Base-by-base conservation (phyloP, 345 rosid species). In the Bretschneidera sinensis region DNA sequence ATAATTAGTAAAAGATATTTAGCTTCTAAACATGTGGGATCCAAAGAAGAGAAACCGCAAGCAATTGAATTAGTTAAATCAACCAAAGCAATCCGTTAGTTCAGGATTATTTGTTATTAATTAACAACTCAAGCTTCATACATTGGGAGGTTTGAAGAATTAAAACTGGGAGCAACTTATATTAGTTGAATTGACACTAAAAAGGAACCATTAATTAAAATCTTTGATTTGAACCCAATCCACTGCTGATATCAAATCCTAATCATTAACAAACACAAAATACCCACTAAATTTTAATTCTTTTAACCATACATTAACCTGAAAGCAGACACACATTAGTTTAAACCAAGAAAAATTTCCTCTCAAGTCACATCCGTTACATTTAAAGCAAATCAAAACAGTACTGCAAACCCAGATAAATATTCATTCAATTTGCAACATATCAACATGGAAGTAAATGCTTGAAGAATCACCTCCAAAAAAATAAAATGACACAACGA, bases 381-480 rank as follows among this genome's bases (percentile, higher is more conserved):
- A 25, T 54, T 31, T 14, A 61, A 19, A 65, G 60, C 76, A 69
- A 79, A 76, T 74, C 74, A 62, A 64, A 61, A 39, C 57, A 57
- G 2, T 28, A 39, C 10, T 39, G 23, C 51, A 66, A 62, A 51
- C 57, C 52, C 50, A 33, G 22, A 53, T 43, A 55, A 21, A 1
- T 16, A 43, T 34, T 14, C 18, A 57, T 39, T 48, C 63, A 63
- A 60, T 5, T 24, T 48, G 24, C 28, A 51, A 25, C 24, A 52
- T 21, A 59, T 43, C 16, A 17, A 5, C 11, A 54, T 1, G n/a
- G 54, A 14, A 33, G 17, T 15, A 58, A 11, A 59, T 34, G 51
- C 17, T 43, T 4, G 18, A 24, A n/a, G 43, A 18, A 35, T 47
- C 1, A 9, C 13, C 21, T 14, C 8, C 19, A 8, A 8, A 16